Evolutionary conservation across 441 rosid genomes (phyloP).

Genomic region (Eugenia klotzschiana): DNA sequence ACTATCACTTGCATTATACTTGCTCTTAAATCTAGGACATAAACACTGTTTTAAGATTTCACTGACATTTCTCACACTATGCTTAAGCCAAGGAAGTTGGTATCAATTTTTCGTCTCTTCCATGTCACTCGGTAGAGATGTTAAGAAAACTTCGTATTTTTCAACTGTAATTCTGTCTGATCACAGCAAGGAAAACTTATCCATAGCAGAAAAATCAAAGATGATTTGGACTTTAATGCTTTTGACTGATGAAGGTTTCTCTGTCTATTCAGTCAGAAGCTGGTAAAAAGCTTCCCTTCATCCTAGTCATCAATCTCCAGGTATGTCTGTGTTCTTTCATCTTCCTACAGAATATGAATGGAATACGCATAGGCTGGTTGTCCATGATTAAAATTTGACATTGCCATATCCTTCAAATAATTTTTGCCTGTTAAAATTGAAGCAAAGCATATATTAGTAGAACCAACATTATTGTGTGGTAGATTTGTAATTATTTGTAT

Average conservation of each 20-base stretch:
- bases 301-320: slow-evolving; percentile 84
- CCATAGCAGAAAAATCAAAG: neutral
- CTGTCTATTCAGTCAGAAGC: slow-evolving; percentile 55
- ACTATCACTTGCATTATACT: neutral
- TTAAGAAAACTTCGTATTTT: neutral
- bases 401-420: neutral
- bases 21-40: neutral
- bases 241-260: neutral
- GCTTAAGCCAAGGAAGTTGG: neutral
- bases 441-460: neutral
- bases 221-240: neutral
- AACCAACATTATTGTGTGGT: neutral
- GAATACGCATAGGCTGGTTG: neutral
- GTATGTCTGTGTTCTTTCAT: slow-evolving; percentile 23
- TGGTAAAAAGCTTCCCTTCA: slow-evolving; percentile 84
- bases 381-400: neutral
- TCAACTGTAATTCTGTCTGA: neutral
- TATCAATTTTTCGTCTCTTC: neutral
- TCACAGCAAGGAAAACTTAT: neutral
- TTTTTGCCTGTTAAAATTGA: neutral
- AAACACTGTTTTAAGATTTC: neutral
- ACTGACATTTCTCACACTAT: neutral
- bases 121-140: neutral
- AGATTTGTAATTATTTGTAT: neutral
- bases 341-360: neutral